These are phyloP conservation scores for Dendrobium huoshanense DNA, from an alignment of 106 monocot species.

Conservation along the genomic window DNA sequence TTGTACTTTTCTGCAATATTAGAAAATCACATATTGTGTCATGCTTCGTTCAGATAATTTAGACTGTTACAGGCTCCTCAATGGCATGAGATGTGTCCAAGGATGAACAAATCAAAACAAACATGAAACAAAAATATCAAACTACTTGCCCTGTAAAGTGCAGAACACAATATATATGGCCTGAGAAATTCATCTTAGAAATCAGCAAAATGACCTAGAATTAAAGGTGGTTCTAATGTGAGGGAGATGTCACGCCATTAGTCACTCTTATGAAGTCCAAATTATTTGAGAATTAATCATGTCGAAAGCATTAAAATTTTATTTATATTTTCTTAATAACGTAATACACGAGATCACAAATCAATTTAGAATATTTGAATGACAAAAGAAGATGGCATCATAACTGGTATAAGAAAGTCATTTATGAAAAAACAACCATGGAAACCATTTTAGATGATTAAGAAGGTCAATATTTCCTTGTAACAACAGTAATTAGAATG, in stretches of 20 bases:
- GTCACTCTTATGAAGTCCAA: not conserved
- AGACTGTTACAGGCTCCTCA: not conserved
- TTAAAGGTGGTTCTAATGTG: not conserved
- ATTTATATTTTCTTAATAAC: not conserved
- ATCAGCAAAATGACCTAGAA: not conserved
- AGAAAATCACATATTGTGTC: not conserved
- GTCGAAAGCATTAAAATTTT: not conserved
- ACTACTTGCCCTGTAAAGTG: not conserved
- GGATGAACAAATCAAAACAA: not conserved
- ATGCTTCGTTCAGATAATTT: too few species aligned
- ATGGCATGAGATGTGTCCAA: not conserved
- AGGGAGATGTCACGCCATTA: not conserved
- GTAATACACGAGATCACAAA: not conserved
- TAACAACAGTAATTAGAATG: not conserved
- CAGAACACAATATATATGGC: not conserved
- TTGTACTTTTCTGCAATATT: too few species aligned
- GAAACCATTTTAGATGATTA: not conserved
- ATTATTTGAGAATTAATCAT: not conserved
- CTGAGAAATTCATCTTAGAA: not conserved
- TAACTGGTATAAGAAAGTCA: not conserved
- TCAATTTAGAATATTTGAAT: not conserved
- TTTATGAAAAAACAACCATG: not conserved
- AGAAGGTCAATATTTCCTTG: not conserved
- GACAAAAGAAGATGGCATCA: not conserved
- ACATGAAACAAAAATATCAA: not conserved